Evolutionary conservation across 805 yeast genomes (phyloP), one percentile per base, ranked within the genome.

Genomic region (Barnettozyma populi): DNA sequence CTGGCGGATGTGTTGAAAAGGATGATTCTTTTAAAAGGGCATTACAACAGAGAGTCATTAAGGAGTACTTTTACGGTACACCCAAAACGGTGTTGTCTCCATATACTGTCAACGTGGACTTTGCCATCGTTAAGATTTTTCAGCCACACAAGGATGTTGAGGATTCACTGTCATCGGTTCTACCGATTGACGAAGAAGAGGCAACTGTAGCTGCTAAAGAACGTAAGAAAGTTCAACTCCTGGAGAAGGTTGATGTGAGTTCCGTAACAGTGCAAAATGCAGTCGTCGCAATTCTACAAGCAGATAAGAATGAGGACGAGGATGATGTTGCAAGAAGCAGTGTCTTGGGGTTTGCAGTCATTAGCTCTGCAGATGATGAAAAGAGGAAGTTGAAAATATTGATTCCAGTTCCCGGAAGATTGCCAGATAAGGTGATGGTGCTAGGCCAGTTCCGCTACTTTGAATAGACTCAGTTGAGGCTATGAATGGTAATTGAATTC

Each of bases 61-160:
- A 81, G 60, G 95, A 90, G 60, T 94, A 94, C 64, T 94, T 94
- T 59, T 89, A 94, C 61, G 99, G 99, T 2, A 76, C 77, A 6
- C 66, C 74, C 18, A 74, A 74, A 40, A 75, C 79, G 5, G 78
- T 82, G 5, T 72, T 94, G 45, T 84, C 95, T 18, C 98, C 99
- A 2, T 90, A 82, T 64, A 86, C 95, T 5, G 78, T 89, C 2
- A 88, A 90, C 20, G 80, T 82, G 2, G 88, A 81, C 57, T 71
- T 76, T 48, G 72, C 75, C 14, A 84, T 80, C 47, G 67, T 87
- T 9, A 68, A 74, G 1, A 79, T 88, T 2, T 83, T 79, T 68
- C 76, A 80, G 37, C 87, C 92, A 34, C 50, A 40, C 16, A 40
- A 53, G 16, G 52, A 49, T 5, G 29, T 42, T 9, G 46, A 43